These are phyloP conservation scores for Debaryomyces psychrophilus DNA, from an alignment of 1,139 yeast species.

Conservation along the genomic window DNA sequence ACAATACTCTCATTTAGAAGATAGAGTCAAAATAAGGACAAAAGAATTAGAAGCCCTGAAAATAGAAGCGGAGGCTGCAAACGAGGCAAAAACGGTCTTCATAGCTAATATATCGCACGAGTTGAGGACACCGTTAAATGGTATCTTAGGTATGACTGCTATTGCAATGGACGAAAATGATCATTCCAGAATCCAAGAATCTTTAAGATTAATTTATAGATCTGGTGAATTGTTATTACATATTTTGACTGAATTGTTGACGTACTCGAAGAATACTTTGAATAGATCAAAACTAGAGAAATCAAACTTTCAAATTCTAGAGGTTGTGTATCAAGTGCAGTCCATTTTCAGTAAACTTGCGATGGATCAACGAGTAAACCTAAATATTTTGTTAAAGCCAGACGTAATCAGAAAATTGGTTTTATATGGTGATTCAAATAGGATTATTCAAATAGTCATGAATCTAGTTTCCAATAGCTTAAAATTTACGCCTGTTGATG, in stretches of 20 bases:
- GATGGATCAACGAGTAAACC: constrained; percentile 69
- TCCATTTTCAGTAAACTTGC: constrained; percentile 90
- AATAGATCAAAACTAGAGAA: constrained; percentile 84
- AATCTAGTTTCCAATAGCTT: constrained; percentile 84
- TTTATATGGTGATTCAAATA: constrained; percentile 80
- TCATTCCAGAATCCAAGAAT: constrained; percentile 61
- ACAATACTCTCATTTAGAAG: constrained; percentile 84
- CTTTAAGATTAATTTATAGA: constrained; percentile 74
- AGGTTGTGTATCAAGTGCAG: constrained; percentile 79
- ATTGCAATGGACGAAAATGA: constrained; percentile 88
- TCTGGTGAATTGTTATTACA: constrained; percentile 87
- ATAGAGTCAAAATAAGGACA: constrained; percentile 85
- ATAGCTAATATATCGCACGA: constrained; percentile 97
- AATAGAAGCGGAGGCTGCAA: constrained; percentile 89
- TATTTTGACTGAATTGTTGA: constrained; percentile 82
- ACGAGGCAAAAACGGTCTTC: constrained; percentile 91
- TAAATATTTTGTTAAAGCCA: constrained; percentile 62
- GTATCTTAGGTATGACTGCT: constrained; percentile 94
- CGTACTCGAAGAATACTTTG: constrained; percentile 88
- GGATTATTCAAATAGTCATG: constrained; percentile 86
- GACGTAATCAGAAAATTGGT: constrained; percentile 62
- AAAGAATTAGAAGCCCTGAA: constrained; percentile 87
- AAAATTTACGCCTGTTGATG: constrained; percentile 88
- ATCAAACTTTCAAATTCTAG: constrained; percentile 72
- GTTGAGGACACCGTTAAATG: constrained; percentile 91